Evolutionary conservation across 2,329 filamentous ascomycete genomes (phyloP), one percentile per base, ranked within the genome.

Genomic region (Ascochyta rabiei): DNA sequence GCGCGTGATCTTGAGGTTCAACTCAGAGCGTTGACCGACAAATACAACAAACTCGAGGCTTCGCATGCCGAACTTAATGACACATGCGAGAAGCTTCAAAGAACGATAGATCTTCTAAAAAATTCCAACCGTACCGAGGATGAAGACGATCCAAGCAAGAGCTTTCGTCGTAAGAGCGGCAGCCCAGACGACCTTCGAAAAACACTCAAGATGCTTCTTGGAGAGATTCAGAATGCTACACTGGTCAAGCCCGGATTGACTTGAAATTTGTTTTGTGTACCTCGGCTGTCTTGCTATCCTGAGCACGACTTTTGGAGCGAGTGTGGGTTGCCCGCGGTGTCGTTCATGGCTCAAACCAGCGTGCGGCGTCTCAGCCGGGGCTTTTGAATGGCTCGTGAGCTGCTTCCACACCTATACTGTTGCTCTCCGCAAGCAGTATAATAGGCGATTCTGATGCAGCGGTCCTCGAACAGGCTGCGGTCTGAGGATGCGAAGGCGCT

Each of bases 1-100:
- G 86, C 87, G 64, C 82, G 82, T 57, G 85, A 88, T 61, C 80
- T 88, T 18, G 85, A 88, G 69, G 68, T 77, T 31, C 80, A 85
- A 44, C 80, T 88, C 28, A 73, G 72, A 41, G 80, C 82, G 16
- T 75, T 84, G 44, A 80, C 81, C 57, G 79, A 82, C 21, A 82
- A 81, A 61, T 84, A 86, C 68, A 81, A 81, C 54, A 77, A 79
- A 30, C 79, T 87, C 48, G 79, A 80, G 57, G 77, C 80, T 46
- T 83, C 83, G 4, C 85, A 86, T 65, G 72, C 63, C 0, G 73
- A 77, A 46, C 72, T 77, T 21, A 72, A 66, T 34, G 64, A 63
- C 12, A 70, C 73, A 31, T 76, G 76, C 56, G 73, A 77, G 16
- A 76, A 76, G 62, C 69, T 77, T 7, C 67, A 71, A n/a, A 74